Base-by-base conservation (phyloP, 148 eudicot genomes). In the Fagopyrum homotropicum region DNA sequence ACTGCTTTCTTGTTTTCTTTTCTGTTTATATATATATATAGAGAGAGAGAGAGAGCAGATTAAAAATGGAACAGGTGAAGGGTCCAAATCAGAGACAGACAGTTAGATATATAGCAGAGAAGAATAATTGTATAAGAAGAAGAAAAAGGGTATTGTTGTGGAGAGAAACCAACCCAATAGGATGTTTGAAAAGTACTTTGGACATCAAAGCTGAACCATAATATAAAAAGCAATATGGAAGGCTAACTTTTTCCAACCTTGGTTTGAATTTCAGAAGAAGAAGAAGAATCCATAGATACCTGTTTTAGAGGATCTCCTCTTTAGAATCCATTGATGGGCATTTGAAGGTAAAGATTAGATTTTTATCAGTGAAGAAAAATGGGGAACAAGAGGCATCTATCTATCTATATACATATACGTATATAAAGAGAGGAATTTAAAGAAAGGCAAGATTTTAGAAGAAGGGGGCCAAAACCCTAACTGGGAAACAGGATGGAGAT, bases 71-170 rank as follows among this genome's bases (percentile, higher is more conserved):
- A 72, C 74, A 72, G 74, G 48, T 72, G 74, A 47, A 45, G 57
- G 54, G 74, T 72, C 74, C 44, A 72, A 72, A 72, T 45, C 74
- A 64, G 45, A 72, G 74, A 46, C 74, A 72, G 74, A 22, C 26
- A 22, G 26, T 72, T 72, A 54, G 26, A 22, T 22, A 22, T 14
- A 52, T 16, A 4, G 14, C 61, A 9, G 44, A 73, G 40, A 48
- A 50, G 57, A 73, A 73, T 73, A 49, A 49, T 50, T 54, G 19
- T 49, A 48, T n/a, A 26, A 47, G 15, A 7, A 49, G 52, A 17
- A n/a, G 45, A 71, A 11, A 45, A 16, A 71, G 40, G 9, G 40
- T 17, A 15, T 50, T 4, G 5, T 2, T 55, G 60, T 5, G 60
- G 60, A 55, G 60, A 2, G 46, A 64, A 64, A 64, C 45, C 30